Base-by-base conservation (phyloP, 345 rosid genomes). In the Brassica nigra region DNA sequence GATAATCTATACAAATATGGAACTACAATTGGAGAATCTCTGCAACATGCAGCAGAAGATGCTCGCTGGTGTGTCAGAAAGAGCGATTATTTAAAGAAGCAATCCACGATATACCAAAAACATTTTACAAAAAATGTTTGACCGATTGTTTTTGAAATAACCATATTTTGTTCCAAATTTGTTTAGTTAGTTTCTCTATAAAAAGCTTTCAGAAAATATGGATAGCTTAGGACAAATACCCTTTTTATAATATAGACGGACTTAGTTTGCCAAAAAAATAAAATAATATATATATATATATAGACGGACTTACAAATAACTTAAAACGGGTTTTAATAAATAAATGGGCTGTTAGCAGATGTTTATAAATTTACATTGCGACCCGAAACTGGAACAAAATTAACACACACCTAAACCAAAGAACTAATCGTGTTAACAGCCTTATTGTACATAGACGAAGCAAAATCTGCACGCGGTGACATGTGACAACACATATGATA, bases 21-120 rank as follows among this genome's bases (percentile, higher is more conserved):
- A 62, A 49, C 14, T 62, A 62, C 75, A 77, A 59, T 44, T 70
- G 80, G 39, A 70, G 4, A 47, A 4, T 49, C 14, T 47, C n/a
- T 70, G 61, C 16, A 68, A 68, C 74, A 68, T 68, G 69, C 74
- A 76, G 39, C 31, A 44, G 54, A 77, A 23, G 36, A 69, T 10
- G 39, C 15, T 69, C 47, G 59, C 62, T 69, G 28, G 11, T 77
- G 47, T 76, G 75, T 42, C 80, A 69, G 39, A 31, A 62, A 57
- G 63, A 18, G 52, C 80, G 7, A n/a, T 49, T 49, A 18, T 49
- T 14, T 49, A 49, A 14, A 49, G 57, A 49, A 49, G 57, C 57
- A 49, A 49, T 49, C 57, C 57, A 49, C 57, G 57, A 49, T 49
- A 12, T 49, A 49, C 57, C 18, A 5, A 49, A 49, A 49, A 49